These are phyloP conservation scores for Oryza glumipatula DNA, from an alignment of 176 grass and related monocot genomes.

Conservation along the genomic window DNA sequence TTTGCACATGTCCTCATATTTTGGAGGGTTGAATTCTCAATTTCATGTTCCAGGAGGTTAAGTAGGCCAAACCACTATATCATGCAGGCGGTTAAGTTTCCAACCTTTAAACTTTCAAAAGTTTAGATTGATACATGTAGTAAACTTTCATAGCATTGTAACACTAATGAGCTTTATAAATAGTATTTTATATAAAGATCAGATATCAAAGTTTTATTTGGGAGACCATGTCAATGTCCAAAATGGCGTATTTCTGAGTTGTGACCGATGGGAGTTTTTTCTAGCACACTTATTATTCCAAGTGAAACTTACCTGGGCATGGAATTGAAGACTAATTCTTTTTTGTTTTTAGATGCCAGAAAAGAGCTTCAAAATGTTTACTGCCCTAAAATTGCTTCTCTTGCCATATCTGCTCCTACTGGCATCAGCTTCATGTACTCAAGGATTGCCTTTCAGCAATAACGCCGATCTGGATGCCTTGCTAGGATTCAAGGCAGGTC, in stretches of 20 bases:
- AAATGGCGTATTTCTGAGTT: background rate
- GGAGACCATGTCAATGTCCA: no score
- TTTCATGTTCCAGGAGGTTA: no score
- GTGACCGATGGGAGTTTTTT: background rate
- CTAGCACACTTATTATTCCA: background rate
- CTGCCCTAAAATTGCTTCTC: background rate
- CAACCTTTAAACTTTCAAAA: no score
- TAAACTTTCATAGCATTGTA: no score
- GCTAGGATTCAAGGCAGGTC: constrained; percentile 27
- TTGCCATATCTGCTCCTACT: background rate
- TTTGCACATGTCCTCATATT: no score
- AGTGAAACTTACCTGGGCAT: background rate
- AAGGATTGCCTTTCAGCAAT: background rate
- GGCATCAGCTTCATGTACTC: background rate
- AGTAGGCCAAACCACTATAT: no score
- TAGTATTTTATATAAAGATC: no score
- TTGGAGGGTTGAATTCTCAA: no score
- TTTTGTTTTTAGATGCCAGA: background rate
- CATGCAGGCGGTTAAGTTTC: no score
- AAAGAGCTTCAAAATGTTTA: constrained; percentile 6
- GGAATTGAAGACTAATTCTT: background rate
- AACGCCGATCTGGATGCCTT: constrained; percentile 11
- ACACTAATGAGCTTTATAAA: no score
- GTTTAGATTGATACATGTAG: no score
- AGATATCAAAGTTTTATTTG: no score